Base-by-base conservation (phyloP, 2,329 filamentous ascomycete genomes). In the Colletotrichum tofieldiae region DNA sequence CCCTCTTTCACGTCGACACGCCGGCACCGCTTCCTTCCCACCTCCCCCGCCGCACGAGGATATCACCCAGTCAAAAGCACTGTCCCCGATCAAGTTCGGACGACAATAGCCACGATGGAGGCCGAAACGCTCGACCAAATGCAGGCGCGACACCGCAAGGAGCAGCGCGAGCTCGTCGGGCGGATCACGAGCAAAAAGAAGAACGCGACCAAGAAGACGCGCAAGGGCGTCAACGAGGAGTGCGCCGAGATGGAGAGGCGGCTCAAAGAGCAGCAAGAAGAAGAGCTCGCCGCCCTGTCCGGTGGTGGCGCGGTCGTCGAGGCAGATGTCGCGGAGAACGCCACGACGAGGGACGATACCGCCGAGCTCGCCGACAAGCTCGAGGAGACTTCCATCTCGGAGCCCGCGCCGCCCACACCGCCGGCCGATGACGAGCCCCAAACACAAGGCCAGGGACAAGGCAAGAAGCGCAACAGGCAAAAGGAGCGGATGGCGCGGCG, bases 171-270 rank as follows among this genome's bases (percentile, higher is more conserved):
- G 73, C 88, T 99, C 35, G 94, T 97, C 81, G 89, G 91, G 62
- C 92, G 93, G 72, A 91, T 97, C 78, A 98, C 94, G 6, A 95
- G 93, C 84, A 98, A 98, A 88, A 99, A 98, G 87, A 98, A 98
- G 86, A 93, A 93, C 76, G 95, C 96, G 51, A 97, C 93, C 58
- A 99, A 98, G 84, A 94, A 91, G 90, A 95, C 88, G 76, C 90
- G 85, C 78, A 94, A 93, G 80, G 91, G 92, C 37, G 86, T 96
- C 78, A 94, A 93, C 51, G 87, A 93, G 64, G 93, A 96, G 79
- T 94, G 94, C 76, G 92, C 92, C 72, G 86, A 89, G 65, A 85
- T 94, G 75, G 93, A 96, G 81, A 85, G 89, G 9, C 83, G 89
- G 67, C 79, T 94, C 52, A 90, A 89, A 74, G 92, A 93, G 77